Evolutionary conservation across 2,329 filamentous ascomycete species (phyloP).

Genomic region (Colletotrichum camelliae): DNA sequence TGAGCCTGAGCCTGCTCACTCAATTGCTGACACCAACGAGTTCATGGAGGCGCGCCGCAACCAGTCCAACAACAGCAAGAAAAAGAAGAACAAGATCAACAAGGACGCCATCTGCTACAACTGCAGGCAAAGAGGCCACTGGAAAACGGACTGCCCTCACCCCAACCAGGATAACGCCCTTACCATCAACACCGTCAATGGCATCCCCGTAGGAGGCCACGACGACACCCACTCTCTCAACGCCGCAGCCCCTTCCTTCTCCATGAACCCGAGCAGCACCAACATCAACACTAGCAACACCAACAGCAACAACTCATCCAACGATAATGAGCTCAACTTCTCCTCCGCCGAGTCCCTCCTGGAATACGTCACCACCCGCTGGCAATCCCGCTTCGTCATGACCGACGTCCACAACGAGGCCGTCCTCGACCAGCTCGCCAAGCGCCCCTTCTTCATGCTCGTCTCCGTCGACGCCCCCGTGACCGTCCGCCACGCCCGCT

Average conservation of each 20-base stretch:
- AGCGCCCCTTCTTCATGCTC: slow-evolving; percentile 90
- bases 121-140: slow-evolving; percentile 1
- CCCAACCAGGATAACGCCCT: not conserved
- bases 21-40: not conserved
- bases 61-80: not conserved
- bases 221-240: slow-evolving; percentile 2
- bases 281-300: slow-evolving; percentile 24
- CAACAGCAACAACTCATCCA: slow-evolving; percentile 52
- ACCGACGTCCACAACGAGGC: slow-evolving; percentile 79
- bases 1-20: not conserved
- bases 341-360: slow-evolving; percentile 71
- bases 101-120: not conserved
- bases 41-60: not conserved
- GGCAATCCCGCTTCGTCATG: slow-evolving; percentile 85
- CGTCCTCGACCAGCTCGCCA: slow-evolving; percentile 75
- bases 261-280: not conserved
- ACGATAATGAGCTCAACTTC: slow-evolving; percentile 50
- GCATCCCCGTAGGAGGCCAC: not conserved
- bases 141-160: not conserved
- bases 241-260: slow-evolving; percentile 54
- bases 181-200: not conserved
- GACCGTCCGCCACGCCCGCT: slow-evolving; percentile 81
- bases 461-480: slow-evolving; percentile 92
- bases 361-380: slow-evolving; percentile 84
- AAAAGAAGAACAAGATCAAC: not conserved